phyloP scores from a whole-genome alignment of 2,329 filamentous ascomycete species.

The Talaromyces sp. region DNA sequence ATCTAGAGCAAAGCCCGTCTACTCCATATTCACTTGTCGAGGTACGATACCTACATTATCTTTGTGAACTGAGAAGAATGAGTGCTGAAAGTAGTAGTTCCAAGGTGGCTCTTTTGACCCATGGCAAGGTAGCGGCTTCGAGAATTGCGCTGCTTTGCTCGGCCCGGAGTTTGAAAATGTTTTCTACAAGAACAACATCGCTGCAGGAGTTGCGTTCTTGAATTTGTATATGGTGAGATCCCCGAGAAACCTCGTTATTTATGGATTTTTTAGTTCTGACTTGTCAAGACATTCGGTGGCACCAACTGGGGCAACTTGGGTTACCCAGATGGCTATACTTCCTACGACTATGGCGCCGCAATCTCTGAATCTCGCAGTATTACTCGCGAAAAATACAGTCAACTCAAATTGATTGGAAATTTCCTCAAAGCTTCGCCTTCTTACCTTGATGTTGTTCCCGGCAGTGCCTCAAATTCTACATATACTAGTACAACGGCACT shows the following conservation, averaged over 20 bases:
- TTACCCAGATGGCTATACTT: slow-evolving; percentile 62
- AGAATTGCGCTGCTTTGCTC: slow-evolving; percentile 62
- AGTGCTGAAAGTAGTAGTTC: slow-evolving; percentile 45
- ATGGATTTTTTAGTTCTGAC: background rate
- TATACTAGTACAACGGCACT: slow-evolving; percentile 55
- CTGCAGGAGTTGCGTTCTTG: slow-evolving; percentile 63
- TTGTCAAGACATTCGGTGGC: slow-evolving; percentile 61
- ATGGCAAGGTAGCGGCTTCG: slow-evolving; percentile 70
- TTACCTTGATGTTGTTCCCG: slow-evolving; percentile 61
- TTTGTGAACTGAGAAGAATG: background rate
- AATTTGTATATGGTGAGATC: slow-evolving; percentile 69
- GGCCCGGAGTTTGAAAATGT: slow-evolving; percentile 74
- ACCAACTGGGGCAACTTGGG: slow-evolving; percentile 83
- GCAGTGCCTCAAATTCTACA: slow-evolving; percentile 37
- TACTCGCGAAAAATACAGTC: slow-evolving; percentile 71
- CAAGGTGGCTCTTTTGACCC: slow-evolving; percentile 71
- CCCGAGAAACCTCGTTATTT: background rate
- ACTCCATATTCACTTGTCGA: slow-evolving; percentile 66
- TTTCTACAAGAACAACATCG: slow-evolving; percentile 73
- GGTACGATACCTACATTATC: slow-evolving; percentile 25
- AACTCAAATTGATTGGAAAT: slow-evolving; percentile 72
- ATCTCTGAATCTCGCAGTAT: slow-evolving; percentile 69
- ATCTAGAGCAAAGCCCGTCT: slow-evolving; percentile 59
- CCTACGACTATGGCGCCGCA: slow-evolving; percentile 60
- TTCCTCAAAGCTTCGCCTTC: slow-evolving; percentile 70